These are phyloP conservation scores for Neoboletus brunneissimus DNA, from an alignment of 768 basidiomycete species.

Conservation along the genomic window DNA sequence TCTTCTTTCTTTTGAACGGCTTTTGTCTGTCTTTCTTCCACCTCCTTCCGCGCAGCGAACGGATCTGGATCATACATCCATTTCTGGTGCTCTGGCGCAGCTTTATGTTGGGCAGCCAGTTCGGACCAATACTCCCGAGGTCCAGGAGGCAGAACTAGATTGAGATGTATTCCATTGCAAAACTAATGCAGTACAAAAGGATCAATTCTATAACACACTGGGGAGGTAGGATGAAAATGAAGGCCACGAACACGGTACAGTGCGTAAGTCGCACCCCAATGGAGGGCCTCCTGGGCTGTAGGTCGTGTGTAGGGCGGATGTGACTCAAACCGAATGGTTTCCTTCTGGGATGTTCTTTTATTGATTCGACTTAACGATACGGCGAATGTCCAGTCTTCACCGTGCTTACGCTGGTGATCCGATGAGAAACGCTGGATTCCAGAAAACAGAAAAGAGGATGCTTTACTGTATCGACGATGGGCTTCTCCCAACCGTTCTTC, in stretches of 20 bases:
- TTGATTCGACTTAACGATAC: conserved; percentile 66
- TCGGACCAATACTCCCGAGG: conserved; percentile 88
- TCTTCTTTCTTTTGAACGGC: conserved; percentile 46
- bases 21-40: conserved; percentile 63
- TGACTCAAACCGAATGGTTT: conserved; percentile 70
- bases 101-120: conserved; percentile 67
- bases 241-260: conserved; percentile 72
- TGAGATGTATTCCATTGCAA: conserved; percentile 70
- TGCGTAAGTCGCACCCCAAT: conserved; percentile 88
- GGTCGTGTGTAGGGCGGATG: conserved; percentile 65
- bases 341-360: conserved; percentile 67
- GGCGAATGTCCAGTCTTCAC: conserved; percentile 57
- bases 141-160: conserved; percentile 74
- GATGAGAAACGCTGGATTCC: conserved; percentile 4
- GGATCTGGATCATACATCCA: conserved; percentile 93
- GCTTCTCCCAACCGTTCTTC: conserved; percentile 87
- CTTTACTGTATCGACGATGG: conserved; percentile 70
- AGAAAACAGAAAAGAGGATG: neutral
- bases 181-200: conserved; percentile 45
- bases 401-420: conserved; percentile 42
- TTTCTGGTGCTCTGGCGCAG: conserved; percentile 60
- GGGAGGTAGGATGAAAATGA: neutral
- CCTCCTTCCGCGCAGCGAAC: conserved; percentile 67
- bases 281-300: conserved; percentile 79
- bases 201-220: conserved; percentile 7